These are phyloP conservation scores for Spergularia azorica DNA, from an alignment of 179 eudicot genomes.

Conservation along the genomic window DNA sequence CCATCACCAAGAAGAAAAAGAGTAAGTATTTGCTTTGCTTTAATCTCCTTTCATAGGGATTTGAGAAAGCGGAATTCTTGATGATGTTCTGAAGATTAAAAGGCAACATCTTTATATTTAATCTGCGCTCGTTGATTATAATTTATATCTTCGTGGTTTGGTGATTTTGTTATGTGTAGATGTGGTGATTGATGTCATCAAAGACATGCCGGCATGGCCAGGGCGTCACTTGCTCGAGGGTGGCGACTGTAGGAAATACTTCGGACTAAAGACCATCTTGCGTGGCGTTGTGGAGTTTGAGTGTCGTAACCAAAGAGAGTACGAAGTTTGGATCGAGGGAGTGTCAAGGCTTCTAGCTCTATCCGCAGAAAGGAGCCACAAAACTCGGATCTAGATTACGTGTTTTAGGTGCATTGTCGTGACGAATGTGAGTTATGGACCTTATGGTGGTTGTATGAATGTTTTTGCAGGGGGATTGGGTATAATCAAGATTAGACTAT, in stretches of 20 bases:
- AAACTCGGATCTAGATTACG: constrained; percentile 33
- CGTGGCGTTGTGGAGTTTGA: constrained; percentile 93
- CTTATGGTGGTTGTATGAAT: constrained; percentile 6
- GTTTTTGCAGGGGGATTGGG: constrained; percentile 15
- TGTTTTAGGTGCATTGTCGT: constrained; percentile 1
- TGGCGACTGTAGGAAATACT: constrained; percentile 74
- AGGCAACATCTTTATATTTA: constrained; percentile 35
- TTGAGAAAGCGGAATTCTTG: constrained; percentile 54
- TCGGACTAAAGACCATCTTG: constrained; percentile 68
- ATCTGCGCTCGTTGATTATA: neutral
- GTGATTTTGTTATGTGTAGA: constrained; percentile 42
- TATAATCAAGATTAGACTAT: constrained; percentile 3
- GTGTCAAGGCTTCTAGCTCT: constrained; percentile 70
- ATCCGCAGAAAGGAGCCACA: constrained; percentile 61
- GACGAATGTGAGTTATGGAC: constrained; percentile 12
- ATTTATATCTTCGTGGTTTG: constrained; percentile 21
- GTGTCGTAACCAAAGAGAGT: constrained; percentile 76
- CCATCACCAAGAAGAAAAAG: constrained; percentile 99
- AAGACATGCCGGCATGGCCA: constrained; percentile 87
- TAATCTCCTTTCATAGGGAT: constrained; percentile 67
- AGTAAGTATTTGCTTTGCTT: constrained; percentile 56
- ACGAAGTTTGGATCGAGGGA: constrained; percentile 89
- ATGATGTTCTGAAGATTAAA: constrained; percentile 44
- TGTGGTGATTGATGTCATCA: constrained; percentile 80
- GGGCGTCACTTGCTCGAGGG: constrained; percentile 93